Evolutionary conservation across 495 filamentous ascomycete species (phyloP).

Genomic region (Aspergillus ostianus): DNA sequence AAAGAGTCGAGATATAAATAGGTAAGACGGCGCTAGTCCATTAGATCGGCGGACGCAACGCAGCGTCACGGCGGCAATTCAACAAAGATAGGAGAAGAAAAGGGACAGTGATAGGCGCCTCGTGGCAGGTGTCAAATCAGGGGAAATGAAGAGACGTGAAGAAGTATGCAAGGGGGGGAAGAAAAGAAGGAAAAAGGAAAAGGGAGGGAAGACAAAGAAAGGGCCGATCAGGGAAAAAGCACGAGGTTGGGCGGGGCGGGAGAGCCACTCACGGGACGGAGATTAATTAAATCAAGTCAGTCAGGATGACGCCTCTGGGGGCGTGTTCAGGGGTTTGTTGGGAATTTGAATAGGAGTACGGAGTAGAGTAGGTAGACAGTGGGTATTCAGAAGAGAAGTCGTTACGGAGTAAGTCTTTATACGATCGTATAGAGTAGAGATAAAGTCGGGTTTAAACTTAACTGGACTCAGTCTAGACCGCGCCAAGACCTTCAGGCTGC

Average conservation of each 20-base stretch:
- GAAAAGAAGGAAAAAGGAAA: slow-evolving; percentile 1
- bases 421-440: too few species aligned
- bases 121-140: neutral
- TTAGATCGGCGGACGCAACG: neutral
- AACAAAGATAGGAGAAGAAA: neutral
- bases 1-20: slow-evolving; percentile 9
- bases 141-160: neutral
- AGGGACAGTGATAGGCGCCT: neutral
- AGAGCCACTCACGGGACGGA: neutral
- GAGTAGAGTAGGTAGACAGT: too few species aligned
- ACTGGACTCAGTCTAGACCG: too few species aligned
- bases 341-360: too few species aligned
- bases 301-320: too few species aligned
- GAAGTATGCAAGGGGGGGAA: neutral
- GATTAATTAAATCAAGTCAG: neutral
- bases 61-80: neutral
- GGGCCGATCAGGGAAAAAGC: neutral
- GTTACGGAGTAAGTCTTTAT: too few species aligned
- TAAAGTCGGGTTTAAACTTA: too few species aligned
- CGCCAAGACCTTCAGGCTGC: neutral
- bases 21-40: neutral
- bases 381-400: too few species aligned
- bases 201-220: neutral
- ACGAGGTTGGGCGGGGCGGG: neutral
- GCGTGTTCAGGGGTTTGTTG: too few species aligned